Percentiles rank a stretch among this genome's conserved stretches.
These are phyloP conservation scores for Colletotrichum sp. DNA, from an alignment of 2,329 filamentous ascomycete species.

Conservation along the genomic window DNA sequence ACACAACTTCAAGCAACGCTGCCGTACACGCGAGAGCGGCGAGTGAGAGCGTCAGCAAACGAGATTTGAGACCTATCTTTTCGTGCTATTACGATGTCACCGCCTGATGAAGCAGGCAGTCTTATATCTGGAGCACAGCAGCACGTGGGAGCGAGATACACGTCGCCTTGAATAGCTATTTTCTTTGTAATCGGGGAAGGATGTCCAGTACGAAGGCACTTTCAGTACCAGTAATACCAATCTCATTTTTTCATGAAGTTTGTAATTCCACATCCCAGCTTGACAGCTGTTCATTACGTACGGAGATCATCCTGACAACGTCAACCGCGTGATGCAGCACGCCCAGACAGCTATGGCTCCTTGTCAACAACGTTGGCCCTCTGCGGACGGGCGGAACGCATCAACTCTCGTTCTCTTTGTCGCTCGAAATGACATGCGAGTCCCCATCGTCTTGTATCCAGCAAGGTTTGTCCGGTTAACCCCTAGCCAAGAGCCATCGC, in stretches of 20 bases:
- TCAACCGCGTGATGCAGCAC: not conserved
- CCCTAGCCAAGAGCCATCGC: not conserved
- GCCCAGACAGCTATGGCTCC: not conserved
- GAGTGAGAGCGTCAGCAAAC: not conserved
- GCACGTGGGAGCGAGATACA: not conserved
- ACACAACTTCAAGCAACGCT: not conserved
- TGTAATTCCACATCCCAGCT: not conserved
- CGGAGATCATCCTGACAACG: not conserved
- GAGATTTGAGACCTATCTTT: constrained; percentile 16
- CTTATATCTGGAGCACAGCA: not conserved
- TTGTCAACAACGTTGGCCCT: not conserved
- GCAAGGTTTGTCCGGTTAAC: not conserved
- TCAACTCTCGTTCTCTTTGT: not conserved
- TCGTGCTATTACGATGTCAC: constrained; percentile 21
- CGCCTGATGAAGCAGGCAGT: not conserved
- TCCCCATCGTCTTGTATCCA: not conserved
- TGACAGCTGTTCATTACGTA: not conserved
- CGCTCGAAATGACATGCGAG: not conserved
- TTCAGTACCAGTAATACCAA: not conserved
- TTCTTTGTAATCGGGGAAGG: not conserved
- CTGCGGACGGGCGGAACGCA: not conserved
- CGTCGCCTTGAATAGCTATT: not conserved
- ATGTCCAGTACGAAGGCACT: not conserved
- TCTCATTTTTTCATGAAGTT: not conserved
- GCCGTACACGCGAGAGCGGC: not conserved